Percentiles rank a stretch among this genome's conserved stretches.
Conservation (phyloP, 2,329 filamentous ascomycete species). For the Clonostachys chloroleuca region DNA sequence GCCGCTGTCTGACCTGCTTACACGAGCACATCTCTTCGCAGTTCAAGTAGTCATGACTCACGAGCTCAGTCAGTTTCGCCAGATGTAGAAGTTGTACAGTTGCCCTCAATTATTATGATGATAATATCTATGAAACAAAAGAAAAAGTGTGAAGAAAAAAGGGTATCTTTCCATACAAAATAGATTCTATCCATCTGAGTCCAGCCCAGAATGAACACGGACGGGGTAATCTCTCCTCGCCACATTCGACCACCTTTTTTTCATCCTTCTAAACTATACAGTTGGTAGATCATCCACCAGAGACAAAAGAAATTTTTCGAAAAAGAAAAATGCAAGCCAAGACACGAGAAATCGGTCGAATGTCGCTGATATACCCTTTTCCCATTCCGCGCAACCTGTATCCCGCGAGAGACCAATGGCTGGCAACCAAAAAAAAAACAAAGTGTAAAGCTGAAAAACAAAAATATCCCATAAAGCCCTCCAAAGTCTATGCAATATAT, state of each 20-base stretch:
- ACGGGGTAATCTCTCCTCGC: neutral
- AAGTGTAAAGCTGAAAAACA: constrained; percentile 7
- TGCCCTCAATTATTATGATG: no score
- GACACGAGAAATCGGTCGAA: neutral
- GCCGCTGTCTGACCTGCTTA: no score
- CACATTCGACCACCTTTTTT: neutral
- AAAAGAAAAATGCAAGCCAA: neutral
- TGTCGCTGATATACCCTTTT: constrained; percentile 6
- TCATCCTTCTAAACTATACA: constrained; percentile 1
- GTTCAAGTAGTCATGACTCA: no score
- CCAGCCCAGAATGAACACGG: constrained; percentile 2
- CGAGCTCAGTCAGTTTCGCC: no score
- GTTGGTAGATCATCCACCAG: no score
- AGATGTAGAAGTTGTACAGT: no score
- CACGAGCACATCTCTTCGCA: no score
- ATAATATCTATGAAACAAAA: no score
- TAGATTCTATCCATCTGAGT: constrained; percentile 2
- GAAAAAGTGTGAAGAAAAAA: constrained; percentile 2
- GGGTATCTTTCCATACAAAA: constrained; percentile 2
- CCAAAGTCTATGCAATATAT: neutral
- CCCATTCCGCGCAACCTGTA: neutral
- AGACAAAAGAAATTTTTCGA: no score
- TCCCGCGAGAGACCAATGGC: constrained; percentile 4
- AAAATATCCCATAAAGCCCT: constrained; percentile 3
- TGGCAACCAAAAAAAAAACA: constrained; percentile 7